These are phyloP conservation scores for Sphaerosporella brunnea DNA, from an alignment of 495 filamentous ascomycete genomes.

Conservation along the genomic window DNA sequence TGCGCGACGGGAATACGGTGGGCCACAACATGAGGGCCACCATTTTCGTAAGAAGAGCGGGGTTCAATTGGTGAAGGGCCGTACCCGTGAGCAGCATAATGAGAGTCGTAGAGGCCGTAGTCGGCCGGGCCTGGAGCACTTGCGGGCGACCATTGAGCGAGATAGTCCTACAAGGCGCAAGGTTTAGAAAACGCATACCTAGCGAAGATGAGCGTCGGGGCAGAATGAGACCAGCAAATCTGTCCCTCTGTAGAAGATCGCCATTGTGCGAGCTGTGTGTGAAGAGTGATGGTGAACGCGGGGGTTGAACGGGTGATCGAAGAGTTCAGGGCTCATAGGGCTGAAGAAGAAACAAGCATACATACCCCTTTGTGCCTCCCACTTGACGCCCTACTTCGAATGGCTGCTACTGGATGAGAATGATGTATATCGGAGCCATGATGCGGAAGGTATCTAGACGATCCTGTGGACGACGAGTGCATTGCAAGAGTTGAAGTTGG, in stretches of 20 bases:
- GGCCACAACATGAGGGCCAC: background rate
- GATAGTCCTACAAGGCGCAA: slow-evolving; percentile 1
- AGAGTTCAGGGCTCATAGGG: background rate
- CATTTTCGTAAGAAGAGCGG: slow-evolving; percentile 4
- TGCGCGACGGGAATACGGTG: slow-evolving; percentile 4
- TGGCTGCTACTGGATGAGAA: slow-evolving; percentile 12
- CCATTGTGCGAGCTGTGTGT: background rate
- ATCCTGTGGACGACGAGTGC: slow-evolving; percentile 23
- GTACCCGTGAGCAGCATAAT: no score
- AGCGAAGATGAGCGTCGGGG: background rate
- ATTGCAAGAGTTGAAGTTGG: slow-evolving; percentile 21
- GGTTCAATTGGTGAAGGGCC: slow-evolving; percentile 15
- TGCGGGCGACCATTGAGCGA: slow-evolving; percentile 8
- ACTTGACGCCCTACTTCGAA: slow-evolving; percentile 21
- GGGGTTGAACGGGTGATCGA: background rate
- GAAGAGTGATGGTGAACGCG: background rate
- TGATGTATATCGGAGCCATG: slow-evolving; percentile 14
- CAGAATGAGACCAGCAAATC: background rate
- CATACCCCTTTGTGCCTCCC: slow-evolving; percentile 25
- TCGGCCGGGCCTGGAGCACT: slow-evolving; percentile 16
- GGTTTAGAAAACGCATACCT: slow-evolving; percentile 1
- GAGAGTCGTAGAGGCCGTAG: slow-evolving; percentile 20
- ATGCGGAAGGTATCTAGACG: slow-evolving; percentile 22
- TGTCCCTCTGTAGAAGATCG: background rate
- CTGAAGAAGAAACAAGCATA: slow-evolving; percentile 18